A percentile compares a stretch with the other conserved stretches of the same genome.
Conservation (phyloP, 1,139 yeast species). For the Candida buenavistaensis region DNA sequence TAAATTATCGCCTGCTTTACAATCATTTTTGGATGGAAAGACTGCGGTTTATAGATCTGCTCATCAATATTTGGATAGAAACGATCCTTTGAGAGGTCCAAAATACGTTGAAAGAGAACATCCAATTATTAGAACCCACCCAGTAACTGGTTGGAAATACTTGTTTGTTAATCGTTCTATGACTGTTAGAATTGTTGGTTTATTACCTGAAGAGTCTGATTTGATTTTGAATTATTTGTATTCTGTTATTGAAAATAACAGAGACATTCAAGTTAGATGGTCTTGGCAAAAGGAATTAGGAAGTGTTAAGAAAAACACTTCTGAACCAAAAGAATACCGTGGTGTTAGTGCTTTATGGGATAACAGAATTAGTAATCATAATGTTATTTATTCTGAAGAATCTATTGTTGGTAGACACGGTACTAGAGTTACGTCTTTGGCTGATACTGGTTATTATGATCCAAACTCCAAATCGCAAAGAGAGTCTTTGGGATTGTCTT, state of each 20-base stretch:
- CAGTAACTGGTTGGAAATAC: constrained; percentile 44
- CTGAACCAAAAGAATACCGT: constrained; percentile 42
- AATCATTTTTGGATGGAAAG: constrained; percentile 36
- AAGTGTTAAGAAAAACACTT: constrained; percentile 15
- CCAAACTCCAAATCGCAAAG: constrained; percentile 53
- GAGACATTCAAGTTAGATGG: constrained; percentile 52
- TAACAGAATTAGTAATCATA: constrained; percentile 53
- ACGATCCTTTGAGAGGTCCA: constrained; percentile 33
- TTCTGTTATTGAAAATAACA: constrained; percentile 31
- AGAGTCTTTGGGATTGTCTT: constrained; percentile 48
- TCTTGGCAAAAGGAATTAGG: constrained; percentile 34
- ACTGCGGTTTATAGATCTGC: constrained; percentile 36
- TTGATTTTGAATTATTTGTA: constrained; percentile 33
- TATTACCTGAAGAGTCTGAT: constrained; percentile 32
- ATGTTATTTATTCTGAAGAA: constrained; percentile 53
- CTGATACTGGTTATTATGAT: constrained; percentile 55
- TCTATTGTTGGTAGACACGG: constrained; percentile 55
- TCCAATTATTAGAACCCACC: constrained; percentile 40
- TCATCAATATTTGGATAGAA: constrained; percentile 31
- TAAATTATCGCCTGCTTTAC: constrained; percentile 35
- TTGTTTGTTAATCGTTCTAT: constrained; percentile 36
- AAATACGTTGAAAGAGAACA: constrained; percentile 37
- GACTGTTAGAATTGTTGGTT: constrained; percentile 36
- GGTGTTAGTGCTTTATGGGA: constrained; percentile 63
- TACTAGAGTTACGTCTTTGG: constrained; percentile 58